phyloP scores from a whole-genome alignment of 2,329 filamentous ascomycete species.

The Claviceps quebecensis region DNA sequence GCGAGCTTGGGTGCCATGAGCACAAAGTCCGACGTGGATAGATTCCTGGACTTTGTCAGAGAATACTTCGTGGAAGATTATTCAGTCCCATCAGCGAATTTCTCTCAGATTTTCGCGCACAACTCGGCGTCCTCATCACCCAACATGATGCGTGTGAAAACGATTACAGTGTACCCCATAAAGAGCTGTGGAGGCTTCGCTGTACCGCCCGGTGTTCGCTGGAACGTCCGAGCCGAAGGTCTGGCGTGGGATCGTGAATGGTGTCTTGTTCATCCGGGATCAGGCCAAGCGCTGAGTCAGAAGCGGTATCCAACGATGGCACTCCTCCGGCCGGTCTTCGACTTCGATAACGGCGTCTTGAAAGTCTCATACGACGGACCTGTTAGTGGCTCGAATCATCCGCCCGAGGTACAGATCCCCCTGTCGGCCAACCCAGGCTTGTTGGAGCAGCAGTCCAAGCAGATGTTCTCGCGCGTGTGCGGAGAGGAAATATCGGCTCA shows the following conservation, averaged over 20 bases:
- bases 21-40: constrained; percentile 56
- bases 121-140: background rate
- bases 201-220: constrained; percentile 48
- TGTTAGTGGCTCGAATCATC: background rate
- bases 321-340: constrained; percentile 59
- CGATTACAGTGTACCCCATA: constrained; percentile 70
- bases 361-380: constrained; percentile 39
- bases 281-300: constrained; percentile 72
- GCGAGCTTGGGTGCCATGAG: constrained; percentile 87
- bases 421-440: constrained; percentile 53
- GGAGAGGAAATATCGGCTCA: constrained; percentile 63
- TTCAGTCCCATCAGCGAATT: background rate
- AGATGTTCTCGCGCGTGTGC: constrained; percentile 56
- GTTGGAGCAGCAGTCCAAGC: constrained; percentile 29
- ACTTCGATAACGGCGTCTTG: constrained; percentile 54
- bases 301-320: constrained; percentile 84
- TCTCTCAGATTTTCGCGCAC: background rate
- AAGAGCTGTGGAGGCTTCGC: constrained; percentile 81
- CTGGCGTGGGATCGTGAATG: constrained; percentile 92
- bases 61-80: constrained; percentile 44
- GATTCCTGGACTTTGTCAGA: constrained; percentile 55
- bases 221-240: constrained; percentile 71
- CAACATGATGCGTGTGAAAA: constrained; percentile 32
- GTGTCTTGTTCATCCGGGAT: constrained; percentile 82
- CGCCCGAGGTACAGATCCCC: constrained; percentile 35